Evolutionary conservation across 768 basidiomycete species (phyloP).

Genomic region (Xerocomellus amylosporus): DNA sequence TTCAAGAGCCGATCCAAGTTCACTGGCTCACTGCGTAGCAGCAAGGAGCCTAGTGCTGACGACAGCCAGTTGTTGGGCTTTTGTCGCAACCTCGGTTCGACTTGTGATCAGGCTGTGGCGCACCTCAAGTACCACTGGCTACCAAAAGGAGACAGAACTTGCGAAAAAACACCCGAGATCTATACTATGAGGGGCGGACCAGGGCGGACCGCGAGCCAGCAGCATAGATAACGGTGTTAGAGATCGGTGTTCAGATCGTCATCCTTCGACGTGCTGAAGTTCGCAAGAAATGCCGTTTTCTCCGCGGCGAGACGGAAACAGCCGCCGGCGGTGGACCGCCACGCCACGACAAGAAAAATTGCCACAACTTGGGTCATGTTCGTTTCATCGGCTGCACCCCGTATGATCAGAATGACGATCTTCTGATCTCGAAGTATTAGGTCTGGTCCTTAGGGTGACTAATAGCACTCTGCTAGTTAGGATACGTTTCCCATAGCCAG

Average conservation of each 20-base stretch:
- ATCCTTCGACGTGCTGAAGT: background rate
- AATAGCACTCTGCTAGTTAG: no score
- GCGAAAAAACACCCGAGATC: slow-evolving; percentile 17
- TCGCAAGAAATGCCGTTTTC: background rate
- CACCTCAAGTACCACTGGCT: background rate
- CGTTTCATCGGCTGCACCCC: background rate
- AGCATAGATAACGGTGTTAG: background rate
- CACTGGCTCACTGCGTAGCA: no score
- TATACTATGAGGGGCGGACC: background rate
- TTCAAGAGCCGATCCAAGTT: no score
- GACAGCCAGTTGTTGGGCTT: background rate
- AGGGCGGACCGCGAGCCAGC: background rate
- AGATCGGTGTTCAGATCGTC: slow-evolving; percentile 11
- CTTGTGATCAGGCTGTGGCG: background rate
- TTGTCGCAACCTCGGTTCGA: background rate
- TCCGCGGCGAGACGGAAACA: background rate
- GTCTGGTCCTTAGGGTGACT: no score
- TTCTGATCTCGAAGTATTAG: no score
- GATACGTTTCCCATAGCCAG: background rate
- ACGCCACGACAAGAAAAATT: background rate
- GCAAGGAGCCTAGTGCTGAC: background rate
- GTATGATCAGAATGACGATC: no score
- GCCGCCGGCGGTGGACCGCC: background rate
- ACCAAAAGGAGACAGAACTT: slow-evolving; percentile 1
- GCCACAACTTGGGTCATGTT: background rate